phyloP scores from a whole-genome alignment of 1,284 basidiomycete species.

The Microbotryomycetes sp. region DNA sequence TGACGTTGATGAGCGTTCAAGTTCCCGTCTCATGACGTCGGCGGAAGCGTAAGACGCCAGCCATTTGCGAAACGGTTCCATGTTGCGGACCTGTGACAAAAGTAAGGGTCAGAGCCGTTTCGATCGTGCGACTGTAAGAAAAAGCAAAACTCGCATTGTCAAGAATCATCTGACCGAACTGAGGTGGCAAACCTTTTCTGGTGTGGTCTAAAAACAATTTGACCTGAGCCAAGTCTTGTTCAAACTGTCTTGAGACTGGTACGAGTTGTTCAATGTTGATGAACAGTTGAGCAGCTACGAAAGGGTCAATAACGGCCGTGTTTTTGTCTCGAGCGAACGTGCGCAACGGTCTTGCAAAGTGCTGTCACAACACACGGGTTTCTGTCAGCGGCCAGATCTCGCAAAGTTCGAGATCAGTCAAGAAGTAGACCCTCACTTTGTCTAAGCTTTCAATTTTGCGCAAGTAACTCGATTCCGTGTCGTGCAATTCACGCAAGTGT shows the following conservation, averaged over 20 bases:
- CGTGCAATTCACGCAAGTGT: constrained; percentile 20
- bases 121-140: too few relatives aligned
- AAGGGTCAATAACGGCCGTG: constrained; percentile 21
- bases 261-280: constrained; percentile 30
- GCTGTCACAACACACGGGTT: background rate
- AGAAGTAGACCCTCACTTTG: background rate
- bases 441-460: constrained; percentile 21
- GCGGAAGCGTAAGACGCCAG: constrained; percentile 10
- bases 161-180: constrained; percentile 23
- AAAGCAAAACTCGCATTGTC: constrained; percentile 13
- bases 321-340: constrained; percentile 13
- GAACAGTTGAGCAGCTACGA: constrained; percentile 26
- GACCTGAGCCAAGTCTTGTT: constrained; percentile 13
- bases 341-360: constrained; percentile 22
- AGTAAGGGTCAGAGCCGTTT: too few relatives aligned
- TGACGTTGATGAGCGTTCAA: constrained; percentile 15
- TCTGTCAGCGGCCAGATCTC: background rate
- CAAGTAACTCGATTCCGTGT: constrained; percentile 22
- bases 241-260: constrained; percentile 17
- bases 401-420: background rate
- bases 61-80: constrained; percentile 26
- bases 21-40: constrained; percentile 19
- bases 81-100: constrained; percentile 13
- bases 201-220: background rate
- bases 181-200: constrained; percentile 12